phyloP scores from a whole-genome alignment of 1,284 basidiomycete genomes.

The Papiliotrema nemorosa region DNA sequence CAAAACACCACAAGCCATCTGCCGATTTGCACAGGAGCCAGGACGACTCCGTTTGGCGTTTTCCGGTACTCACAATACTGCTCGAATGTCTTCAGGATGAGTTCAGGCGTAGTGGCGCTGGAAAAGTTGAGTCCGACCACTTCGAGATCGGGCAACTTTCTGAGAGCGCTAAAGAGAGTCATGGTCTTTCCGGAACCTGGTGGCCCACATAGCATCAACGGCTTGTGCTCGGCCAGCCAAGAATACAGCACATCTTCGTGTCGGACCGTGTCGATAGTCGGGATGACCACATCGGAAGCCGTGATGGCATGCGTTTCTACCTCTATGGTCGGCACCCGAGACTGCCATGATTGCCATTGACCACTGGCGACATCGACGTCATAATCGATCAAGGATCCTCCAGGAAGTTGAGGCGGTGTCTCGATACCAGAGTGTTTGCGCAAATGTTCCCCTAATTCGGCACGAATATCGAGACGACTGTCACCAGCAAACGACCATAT shows the following conservation, averaged over 20 bases:
- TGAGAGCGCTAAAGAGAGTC: conserved; percentile 98
- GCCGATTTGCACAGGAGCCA: conserved; percentile 91
- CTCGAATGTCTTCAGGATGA: conserved; percentile 98
- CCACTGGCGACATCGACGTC: conserved; percentile 83
- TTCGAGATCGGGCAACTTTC: conserved; percentile 97
- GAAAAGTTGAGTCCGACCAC: conserved; percentile 99
- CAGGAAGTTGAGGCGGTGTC: conserved; percentile 68
- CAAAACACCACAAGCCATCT: conserved; percentile 99
- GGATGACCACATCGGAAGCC: conserved; percentile 93
- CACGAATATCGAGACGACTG: conserved; percentile 81
- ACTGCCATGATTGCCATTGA: conserved; percentile 90
- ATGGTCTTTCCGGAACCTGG: conserved; percentile 99
- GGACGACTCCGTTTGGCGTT: conserved; percentile 92
- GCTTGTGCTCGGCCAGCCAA: conserved; percentile 98
- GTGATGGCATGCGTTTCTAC: conserved; percentile 96
- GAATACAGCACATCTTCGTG: conserved; percentile 98
- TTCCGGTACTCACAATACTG: conserved; percentile 99
- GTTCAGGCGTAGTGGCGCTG: conserved; percentile 94
- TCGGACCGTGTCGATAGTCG: conserved; percentile 96
- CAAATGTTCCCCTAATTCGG: conserved; percentile 86
- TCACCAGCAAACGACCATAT: conserved; percentile 99
- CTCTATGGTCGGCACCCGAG: conserved; percentile 88
- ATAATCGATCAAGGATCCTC: conserved; percentile 88
- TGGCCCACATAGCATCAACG: conserved; percentile 95
- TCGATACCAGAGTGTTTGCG: conserved; percentile 83